Evolutionary conservation across 2,329 filamentous ascomycete species (phyloP), one percentile per base, ranked within the genome.

Genomic region (Cladosporium sp.): DNA sequence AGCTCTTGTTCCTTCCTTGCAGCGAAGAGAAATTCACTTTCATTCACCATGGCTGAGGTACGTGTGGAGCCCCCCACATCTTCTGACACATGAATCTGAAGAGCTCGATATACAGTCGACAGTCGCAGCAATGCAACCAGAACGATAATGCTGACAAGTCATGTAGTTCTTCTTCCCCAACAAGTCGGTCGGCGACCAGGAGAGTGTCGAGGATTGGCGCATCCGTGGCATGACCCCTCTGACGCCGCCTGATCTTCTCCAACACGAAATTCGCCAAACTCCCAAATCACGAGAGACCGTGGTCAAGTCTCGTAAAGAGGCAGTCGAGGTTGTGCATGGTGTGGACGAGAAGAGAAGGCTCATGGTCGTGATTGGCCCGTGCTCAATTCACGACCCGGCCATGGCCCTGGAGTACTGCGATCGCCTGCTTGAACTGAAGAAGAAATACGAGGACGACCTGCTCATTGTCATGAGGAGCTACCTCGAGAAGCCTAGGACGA

Each of bases 381-480:
- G 93, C 79, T 96, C 91, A 22, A 92, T 99, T 67, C 93, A 99
- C 76, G 93, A 99, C 73, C 93, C 93, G 7, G 83, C 78, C 43
- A 84, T 84, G 12, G 93, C 93, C 36, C 77, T 95, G 61, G 90
- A 96, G 71, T 99, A 99, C 78, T 89, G 87, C 68, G 74, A 79
- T 56, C 83, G 85, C 51, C 81, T 99, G 43, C 87, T 89, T 73
- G 73, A 78, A 47, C 76, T 96, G 42, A 82, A 90, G 54, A 82
- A 87, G 58, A 89, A 86, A 77, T 84, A 96, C 56, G 83, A 84
- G 55, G 78, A 83, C 61, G 91, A 97, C 68, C 80, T 99, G 41
- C 85, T 85, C 70, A 88, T 99, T 69, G 85, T 99, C 65, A 99
- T 99, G 93, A 89, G 93, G 63, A 90, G 91, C 67, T 99, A 99